Evolutionary conservation across 2,329 filamentous ascomycete genomes (phyloP).

Genomic region (Didymella glomerata): DNA sequence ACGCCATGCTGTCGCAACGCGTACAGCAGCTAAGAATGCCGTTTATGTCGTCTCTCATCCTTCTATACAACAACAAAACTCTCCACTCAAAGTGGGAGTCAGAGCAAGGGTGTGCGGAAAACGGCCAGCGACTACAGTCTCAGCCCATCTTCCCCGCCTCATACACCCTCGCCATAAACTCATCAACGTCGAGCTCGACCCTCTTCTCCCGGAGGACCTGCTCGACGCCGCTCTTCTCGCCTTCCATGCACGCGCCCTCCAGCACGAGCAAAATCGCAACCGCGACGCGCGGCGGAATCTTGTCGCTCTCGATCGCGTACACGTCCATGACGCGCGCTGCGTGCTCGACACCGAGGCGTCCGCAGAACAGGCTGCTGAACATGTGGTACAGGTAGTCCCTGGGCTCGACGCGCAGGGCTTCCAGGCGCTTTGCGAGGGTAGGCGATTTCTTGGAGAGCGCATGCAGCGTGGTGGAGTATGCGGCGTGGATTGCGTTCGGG

Average conservation of each 20-base stretch:
- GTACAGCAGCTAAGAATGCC: not conserved
- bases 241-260: conserved; percentile 54
- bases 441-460: conserved; percentile 72
- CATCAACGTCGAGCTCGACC: conserved; percentile 35
- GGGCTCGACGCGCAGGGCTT: conserved; percentile 53
- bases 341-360: conserved; percentile 72
- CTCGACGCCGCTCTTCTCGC: conserved; percentile 46
- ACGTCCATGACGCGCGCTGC: conserved; percentile 81
- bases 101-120: not conserved
- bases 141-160: conserved; percentile 44
- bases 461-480: conserved; percentile 73
- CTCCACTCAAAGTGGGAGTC: not conserved
- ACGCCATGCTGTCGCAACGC: too few relatives aligned
- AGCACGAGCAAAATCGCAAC: conserved; percentile 69
- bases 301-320: conserved; percentile 82
- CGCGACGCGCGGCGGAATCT: conserved; percentile 73
- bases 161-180: conserved; percentile 46
- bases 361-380: conserved; percentile 69
- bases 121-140: not conserved
- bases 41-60: conserved; percentile 16
- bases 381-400: conserved; percentile 66
- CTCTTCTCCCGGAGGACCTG: conserved; percentile 26
- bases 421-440: conserved; percentile 68
- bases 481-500: conserved; percentile 70
- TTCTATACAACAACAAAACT: conserved; percentile 5